Conservation (phyloP, 2,329 filamentous ascomycete species). For the Stachybotrys chartarum region DNA sequence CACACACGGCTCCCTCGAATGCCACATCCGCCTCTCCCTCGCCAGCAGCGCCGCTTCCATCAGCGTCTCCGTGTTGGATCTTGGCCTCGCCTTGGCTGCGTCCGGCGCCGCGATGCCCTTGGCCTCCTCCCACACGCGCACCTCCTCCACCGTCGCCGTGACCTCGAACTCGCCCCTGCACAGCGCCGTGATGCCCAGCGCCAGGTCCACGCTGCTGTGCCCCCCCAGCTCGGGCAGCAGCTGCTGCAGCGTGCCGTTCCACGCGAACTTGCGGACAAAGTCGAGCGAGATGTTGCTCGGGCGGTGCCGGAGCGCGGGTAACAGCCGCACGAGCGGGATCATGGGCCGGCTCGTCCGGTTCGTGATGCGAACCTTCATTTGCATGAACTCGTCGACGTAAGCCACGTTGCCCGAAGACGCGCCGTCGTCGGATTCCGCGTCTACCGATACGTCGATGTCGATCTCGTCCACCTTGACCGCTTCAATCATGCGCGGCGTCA, state of each 20-base stretch:
- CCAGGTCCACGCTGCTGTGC: slow-evolving; percentile 50
- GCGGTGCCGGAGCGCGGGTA: slow-evolving; percentile 70
- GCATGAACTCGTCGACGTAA: slow-evolving; percentile 52
- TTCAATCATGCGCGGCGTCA: slow-evolving; percentile 75
- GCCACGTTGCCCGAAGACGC: slow-evolving; percentile 14
- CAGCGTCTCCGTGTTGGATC: slow-evolving; percentile 49
- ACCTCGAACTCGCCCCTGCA: slow-evolving; percentile 80
- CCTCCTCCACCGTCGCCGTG: slow-evolving; percentile 74
- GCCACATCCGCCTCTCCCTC: slow-evolving; percentile 58
- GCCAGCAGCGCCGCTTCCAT: slow-evolving; percentile 52
- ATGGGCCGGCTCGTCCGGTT: slow-evolving; percentile 67
- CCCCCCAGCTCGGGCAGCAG: slow-evolving; percentile 56
- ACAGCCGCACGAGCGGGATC: slow-evolving; percentile 64
- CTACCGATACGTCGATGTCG: slow-evolving; percentile 55
- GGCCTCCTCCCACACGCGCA: slow-evolving; percentile 42
- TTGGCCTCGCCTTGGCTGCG: slow-evolving; percentile 22
- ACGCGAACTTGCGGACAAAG: slow-evolving; percentile 72
- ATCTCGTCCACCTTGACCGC: slow-evolving; percentile 75
- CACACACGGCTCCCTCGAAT: slow-evolving; percentile 49
- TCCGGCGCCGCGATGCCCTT: slow-evolving; percentile 14
- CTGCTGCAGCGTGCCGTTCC: slow-evolving; percentile 79
- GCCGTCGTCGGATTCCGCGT: slow-evolving; percentile 17
- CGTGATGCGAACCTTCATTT: slow-evolving; percentile 61
- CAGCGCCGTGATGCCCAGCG: slow-evolving; percentile 65
- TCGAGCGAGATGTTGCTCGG: slow-evolving; percentile 69